Conservation (phyloP, 768 basidiomycete genomes). For the Astraeus odoratus region DNA sequence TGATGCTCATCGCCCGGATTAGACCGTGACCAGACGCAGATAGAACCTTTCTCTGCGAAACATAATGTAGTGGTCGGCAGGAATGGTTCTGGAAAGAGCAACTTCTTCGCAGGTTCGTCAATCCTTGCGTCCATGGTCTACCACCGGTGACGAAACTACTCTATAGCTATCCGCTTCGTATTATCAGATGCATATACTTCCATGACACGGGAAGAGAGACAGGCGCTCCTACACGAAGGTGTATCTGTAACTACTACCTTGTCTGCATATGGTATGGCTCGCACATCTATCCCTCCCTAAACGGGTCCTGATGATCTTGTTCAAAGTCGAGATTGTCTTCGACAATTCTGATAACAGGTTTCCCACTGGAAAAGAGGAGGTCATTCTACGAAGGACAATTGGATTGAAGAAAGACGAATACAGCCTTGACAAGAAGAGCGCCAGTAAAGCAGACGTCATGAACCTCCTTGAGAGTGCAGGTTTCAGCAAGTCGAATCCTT, state of each 20-base stretch:
- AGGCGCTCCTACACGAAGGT: conserved; percentile 90
- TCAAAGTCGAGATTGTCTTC: conserved; percentile 83
- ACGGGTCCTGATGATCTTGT: neutral
- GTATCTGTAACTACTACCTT: conserved; percentile 82
- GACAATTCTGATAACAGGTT: conserved; percentile 94
- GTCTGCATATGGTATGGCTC: conserved; percentile 72
- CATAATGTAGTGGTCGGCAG: conserved; percentile 97
- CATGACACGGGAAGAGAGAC: conserved; percentile 89
- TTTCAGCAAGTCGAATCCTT: conserved; percentile 97
- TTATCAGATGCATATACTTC: conserved; percentile 96
- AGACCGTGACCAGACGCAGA: conserved; percentile 86
- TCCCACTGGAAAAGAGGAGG: conserved; percentile 83
- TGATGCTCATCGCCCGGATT: conserved; percentile 6
- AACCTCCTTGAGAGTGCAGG: conserved; percentile 94
- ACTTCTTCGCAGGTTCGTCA: conserved; percentile 87
- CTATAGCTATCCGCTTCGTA: conserved; percentile 88
- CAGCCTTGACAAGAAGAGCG: conserved; percentile 91
- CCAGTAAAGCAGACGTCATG: conserved; percentile 96
- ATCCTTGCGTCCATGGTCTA: neutral
- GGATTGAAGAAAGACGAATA: conserved; percentile 99
- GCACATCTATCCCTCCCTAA: neutral
- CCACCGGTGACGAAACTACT: neutral
- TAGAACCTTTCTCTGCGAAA: conserved; percentile 88
- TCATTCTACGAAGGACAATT: conserved; percentile 88
- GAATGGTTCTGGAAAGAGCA: conserved; percentile 97